Percentiles rank a stretch among this genome's conserved stretches.
Conservation (phyloP, 345 rosid species). For the Corchorus capsularis region DNA sequence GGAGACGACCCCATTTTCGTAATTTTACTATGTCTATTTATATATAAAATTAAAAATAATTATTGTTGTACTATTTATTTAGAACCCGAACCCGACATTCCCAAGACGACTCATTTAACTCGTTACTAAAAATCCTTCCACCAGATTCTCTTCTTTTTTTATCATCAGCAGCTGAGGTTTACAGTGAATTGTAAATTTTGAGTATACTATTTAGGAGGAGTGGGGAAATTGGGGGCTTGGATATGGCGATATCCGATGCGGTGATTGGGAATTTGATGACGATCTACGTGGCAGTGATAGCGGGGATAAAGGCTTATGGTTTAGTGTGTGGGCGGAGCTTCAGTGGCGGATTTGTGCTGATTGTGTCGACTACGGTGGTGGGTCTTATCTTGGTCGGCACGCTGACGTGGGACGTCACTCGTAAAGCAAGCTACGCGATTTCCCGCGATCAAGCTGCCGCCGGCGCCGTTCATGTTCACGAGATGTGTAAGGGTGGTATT, state of each 20-base stretch:
- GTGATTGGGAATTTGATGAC: conserved; percentile 80
- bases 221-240: conserved; percentile 5
- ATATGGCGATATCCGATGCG: conserved; percentile 82
- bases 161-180: background rate
- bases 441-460: conserved; percentile 44
- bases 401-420: conserved; percentile 89
- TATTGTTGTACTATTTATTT: background rate
- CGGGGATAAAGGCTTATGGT: conserved; percentile 66
- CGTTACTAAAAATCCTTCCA: background rate
- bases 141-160: background rate
- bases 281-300: conserved; percentile 83
- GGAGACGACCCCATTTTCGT: background rate
- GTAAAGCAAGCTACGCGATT: conserved; percentile 70
- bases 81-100: conserved; percentile 25
- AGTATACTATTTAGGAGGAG: background rate
- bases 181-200: background rate
- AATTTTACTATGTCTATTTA: background rate
- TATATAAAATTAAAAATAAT: no score
- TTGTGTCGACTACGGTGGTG: conserved; percentile 63
- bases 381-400: conserved; percentile 64
- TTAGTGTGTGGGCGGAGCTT: conserved; percentile 59
- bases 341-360: conserved; percentile 69
- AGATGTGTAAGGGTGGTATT: conserved; percentile 87
- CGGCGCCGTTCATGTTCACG: conserved; percentile 48
- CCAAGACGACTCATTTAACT: conserved; percentile 13